Conservation (phyloP, 2,329 filamentous ascomycete species). For the Periconia digitata region DNA sequence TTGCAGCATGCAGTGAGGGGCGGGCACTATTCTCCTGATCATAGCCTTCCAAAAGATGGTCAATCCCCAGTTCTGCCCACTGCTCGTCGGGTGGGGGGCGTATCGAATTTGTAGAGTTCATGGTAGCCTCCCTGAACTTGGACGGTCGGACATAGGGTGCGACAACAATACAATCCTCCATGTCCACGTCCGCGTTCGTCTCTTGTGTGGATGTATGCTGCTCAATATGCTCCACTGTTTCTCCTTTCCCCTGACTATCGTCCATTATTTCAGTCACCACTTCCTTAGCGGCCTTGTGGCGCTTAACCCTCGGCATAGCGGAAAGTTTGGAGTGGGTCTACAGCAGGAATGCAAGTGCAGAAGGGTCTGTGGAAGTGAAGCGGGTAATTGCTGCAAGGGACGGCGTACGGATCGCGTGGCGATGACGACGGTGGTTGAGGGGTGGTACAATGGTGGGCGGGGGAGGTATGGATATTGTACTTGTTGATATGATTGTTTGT, state of each 20-base stretch:
- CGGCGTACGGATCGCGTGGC: neutral
- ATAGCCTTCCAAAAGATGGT: conserved; percentile 96
- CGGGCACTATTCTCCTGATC: conserved; percentile 26
- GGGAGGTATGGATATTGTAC: neutral
- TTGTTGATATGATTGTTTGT: neutral
- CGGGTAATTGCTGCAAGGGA: neutral
- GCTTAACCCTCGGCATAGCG: neutral
- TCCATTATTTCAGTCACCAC: neutral
- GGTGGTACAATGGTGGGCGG: neutral
- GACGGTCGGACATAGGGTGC: conserved; percentile 24
- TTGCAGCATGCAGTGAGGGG: neutral
- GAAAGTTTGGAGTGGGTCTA: neutral
- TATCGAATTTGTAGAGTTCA: conserved; percentile 33
- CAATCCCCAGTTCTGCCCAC: conserved; percentile 90
- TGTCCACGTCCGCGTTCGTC: neutral
- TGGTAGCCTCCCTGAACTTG: conserved; percentile 68
- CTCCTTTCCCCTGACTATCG: neutral
- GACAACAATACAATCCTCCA: neutral
- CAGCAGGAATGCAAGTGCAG: neutral
- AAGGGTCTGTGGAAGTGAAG: neutral
- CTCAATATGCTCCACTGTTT: neutral
- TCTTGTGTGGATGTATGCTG: neutral
- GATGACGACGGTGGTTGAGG: neutral
- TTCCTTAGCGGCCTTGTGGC: neutral
- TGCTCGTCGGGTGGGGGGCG: conserved; percentile 33